phyloP scores from a whole-genome alignment of 768 basidiomycete genomes.

The Tulasnella sp. region DNA sequence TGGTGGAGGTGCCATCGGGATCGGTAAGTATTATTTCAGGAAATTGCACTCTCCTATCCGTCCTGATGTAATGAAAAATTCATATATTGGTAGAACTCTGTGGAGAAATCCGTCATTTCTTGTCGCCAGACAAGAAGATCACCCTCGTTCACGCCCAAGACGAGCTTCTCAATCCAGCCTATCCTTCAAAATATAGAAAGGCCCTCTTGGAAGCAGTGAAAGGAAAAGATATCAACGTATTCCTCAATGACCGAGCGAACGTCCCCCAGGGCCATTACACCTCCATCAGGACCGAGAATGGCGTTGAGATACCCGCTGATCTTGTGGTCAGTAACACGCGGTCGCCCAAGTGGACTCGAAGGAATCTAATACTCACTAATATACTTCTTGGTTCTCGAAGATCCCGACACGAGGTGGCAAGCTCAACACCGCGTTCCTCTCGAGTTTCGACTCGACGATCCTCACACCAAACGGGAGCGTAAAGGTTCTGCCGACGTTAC shows the following conservation, averaged over 20 bases:
- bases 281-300: constrained; percentile 20
- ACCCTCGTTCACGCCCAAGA: constrained; percentile 17
- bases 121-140: constrained; percentile 17
- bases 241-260: constrained; percentile 18
- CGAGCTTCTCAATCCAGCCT: constrained; percentile 18
- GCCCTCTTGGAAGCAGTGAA: constrained; percentile 3
- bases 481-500: constrained; percentile 5
- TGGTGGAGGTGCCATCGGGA: constrained; percentile 21
- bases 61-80: too few species aligned
- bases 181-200: constrained; percentile 21
- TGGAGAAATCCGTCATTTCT: constrained; percentile 13
- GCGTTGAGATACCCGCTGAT: constrained; percentile 19
- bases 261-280: constrained; percentile 2
- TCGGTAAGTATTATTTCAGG: constrained; percentile 16
- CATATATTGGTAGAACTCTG: constrained; percentile 4
- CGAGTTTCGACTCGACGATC: constrained; percentile 14
- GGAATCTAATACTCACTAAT: background rate
- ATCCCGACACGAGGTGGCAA: constrained; percentile 14
- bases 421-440: constrained; percentile 16
- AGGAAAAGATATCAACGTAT: constrained; percentile 17
- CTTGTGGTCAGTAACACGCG: constrained; percentile 18
- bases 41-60: too few species aligned
- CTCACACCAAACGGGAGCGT: background rate
- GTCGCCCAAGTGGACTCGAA: background rate
- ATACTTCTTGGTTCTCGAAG: background rate